phyloP scores from a whole-genome alignment of 2,329 filamentous ascomycete species.

The Fusarium nurragi region DNA sequence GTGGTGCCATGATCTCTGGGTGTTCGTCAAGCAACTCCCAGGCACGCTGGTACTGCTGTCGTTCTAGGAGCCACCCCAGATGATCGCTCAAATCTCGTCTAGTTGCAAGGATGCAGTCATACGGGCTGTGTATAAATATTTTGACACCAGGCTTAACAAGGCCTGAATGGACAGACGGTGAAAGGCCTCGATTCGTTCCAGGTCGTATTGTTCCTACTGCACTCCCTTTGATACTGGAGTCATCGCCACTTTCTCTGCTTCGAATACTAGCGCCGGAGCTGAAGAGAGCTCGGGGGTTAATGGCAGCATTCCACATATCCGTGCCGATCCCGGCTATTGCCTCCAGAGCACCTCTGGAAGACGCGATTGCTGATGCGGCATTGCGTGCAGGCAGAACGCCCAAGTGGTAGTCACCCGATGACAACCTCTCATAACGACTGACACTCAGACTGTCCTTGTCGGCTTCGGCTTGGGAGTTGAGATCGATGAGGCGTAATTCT shows the following conservation, averaged over 20 bases:
- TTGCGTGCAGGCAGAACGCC: constrained; percentile 79
- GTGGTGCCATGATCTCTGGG: constrained; percentile 71
- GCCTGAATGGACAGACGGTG: constrained; percentile 60
- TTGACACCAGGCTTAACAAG: constrained; percentile 68
- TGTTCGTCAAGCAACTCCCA: constrained; percentile 92
- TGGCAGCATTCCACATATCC: constrained; percentile 89
- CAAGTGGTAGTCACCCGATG: constrained; percentile 91
- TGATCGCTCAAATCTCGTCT: constrained; percentile 89
- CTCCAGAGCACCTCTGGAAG: constrained; percentile 78
- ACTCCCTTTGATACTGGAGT: constrained; percentile 60
- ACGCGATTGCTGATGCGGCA: constrained; percentile 70
- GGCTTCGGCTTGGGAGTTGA: constrained; percentile 84
- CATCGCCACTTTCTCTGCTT: constrained; percentile 70
- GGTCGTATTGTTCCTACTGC: constrained; percentile 47
- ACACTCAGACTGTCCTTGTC: constrained; percentile 88
- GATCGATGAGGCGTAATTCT: constrained; percentile 89
- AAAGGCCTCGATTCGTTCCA: constrained; percentile 36
- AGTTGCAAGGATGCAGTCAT: constrained; percentile 93
- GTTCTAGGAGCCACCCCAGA: constrained; percentile 84
- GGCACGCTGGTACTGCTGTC: constrained; percentile 81
- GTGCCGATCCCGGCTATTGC: constrained; percentile 75
- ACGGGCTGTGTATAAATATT: constrained; percentile 95
- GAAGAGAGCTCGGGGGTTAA: constrained; percentile 88
- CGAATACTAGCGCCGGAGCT: constrained; percentile 83
- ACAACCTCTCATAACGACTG: constrained; percentile 85